These are phyloP conservation scores for Magnusiomyces tetraspermus DNA, from an alignment of 1,139 yeast species.

Conservation along the genomic window DNA sequence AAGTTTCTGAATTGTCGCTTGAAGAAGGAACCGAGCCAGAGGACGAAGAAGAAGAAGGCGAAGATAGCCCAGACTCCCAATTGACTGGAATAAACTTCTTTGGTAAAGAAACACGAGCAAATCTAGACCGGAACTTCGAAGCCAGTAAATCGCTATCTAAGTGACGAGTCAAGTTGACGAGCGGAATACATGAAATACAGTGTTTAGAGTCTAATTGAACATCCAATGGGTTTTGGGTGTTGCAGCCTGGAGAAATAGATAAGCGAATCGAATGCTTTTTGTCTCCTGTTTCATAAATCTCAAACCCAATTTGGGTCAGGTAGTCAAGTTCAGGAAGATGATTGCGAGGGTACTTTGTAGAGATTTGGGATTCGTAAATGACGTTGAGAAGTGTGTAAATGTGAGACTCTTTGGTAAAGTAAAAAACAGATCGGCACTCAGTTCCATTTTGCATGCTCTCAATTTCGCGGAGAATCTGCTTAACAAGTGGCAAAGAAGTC, in stretches of 20 bases:
- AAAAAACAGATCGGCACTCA: conserved; percentile 57
- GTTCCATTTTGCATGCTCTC: conserved; percentile 62
- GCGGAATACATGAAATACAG: conserved; percentile 91
- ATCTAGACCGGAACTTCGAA: conserved; percentile 71
- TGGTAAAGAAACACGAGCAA: conserved; percentile 81
- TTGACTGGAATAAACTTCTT: conserved; percentile 40
- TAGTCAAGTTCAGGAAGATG: conserved; percentile 95
- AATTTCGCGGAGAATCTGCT: conserved; percentile 73
- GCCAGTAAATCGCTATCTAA: conserved; percentile 85
- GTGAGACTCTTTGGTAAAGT: conserved; percentile 95
- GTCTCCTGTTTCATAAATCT: conserved; percentile 63
- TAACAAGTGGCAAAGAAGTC: conserved; percentile 89
- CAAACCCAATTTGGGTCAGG: conserved; percentile 89
- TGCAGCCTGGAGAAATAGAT: conserved; percentile 94
- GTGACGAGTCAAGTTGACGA: conserved; percentile 82
- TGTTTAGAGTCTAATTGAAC: conserved; percentile 94
- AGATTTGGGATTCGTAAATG: conserved; percentile 86
- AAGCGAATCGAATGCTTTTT: conserved; percentile 83
- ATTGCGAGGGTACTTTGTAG: conserved; percentile 87
- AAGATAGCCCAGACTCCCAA: not conserved
- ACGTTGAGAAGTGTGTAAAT: conserved; percentile 88
- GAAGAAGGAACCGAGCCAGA: not conserved
- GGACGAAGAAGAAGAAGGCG: not conserved
- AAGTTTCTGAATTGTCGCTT: not conserved
- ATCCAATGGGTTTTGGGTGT: conserved; percentile 93